Base-by-base conservation (phyloP, 306 rosid species). In the Cucumis cinereus region DNA sequence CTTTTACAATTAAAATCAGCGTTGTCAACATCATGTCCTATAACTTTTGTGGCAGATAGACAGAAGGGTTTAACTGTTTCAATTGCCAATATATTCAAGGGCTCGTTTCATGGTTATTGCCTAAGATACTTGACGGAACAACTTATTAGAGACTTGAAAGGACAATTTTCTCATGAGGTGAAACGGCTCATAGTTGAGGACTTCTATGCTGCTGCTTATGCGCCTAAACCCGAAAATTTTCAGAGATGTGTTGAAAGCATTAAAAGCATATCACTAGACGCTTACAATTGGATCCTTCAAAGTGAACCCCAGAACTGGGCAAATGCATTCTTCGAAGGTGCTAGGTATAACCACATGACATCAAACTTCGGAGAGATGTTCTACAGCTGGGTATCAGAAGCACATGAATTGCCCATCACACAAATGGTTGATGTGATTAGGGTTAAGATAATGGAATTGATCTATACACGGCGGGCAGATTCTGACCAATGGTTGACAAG, bases 151-250 rank as follows among this genome's bases (percentile, higher is more conserved):
- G 97, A 91, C 88, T 82, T 94, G 89, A 94, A 83, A 73, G 98
- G 89, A 58, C 98, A 86, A 78, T 94, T 89, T 84, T 91, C 98
- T 76, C 98, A 94, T 17, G 98, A 91, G 91, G 94, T 94, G 72
- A 94, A 89, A 89, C 87, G 90, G 63, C 96, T 94, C 49, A 88
- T 94, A 90, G 79, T 89, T 55, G 97, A 91, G 84, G 97, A 94
- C 85, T 80, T 94, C 43, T 89, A 87, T 82, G 83, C 90, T 38
- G 97, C 97, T 78, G 98, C 97, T 49, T 87, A 84, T 89, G 90
- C 96, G 17, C 55, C 89, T 60, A 86, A 79, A 57, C 81, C 85
- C 24, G 98, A 91, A 67, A 91, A 81, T 79, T 91, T 94, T 59
- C 91, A 88, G 77, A 91, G 88, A 77, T 75, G 84, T 52, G 80